Percentiles rank a stretch among this genome's conserved stretches.
These are phyloP conservation scores for Leccinum pellstonianum DNA, from an alignment of 768 basidiomycete species.

Conservation along the genomic window DNA sequence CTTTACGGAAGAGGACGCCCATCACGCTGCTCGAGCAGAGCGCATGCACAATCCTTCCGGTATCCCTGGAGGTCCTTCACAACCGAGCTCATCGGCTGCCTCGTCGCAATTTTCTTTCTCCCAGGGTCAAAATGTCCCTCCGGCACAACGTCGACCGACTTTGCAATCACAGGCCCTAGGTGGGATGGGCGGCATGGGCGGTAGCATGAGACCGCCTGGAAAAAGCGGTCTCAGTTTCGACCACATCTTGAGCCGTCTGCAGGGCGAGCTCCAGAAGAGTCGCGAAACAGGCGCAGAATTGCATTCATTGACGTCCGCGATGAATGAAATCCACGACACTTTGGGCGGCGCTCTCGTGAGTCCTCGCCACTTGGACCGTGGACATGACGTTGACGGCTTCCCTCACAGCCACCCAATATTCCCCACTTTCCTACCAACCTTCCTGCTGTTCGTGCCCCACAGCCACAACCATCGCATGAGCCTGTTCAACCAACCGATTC, in stretches of 20 bases:
- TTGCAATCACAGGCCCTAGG: slow-evolving; percentile 59
- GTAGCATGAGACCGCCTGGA: slow-evolving; percentile 66
- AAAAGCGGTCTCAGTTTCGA: slow-evolving; percentile 91
- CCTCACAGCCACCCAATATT: slow-evolving; percentile 53
- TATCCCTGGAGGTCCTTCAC: slow-evolving; percentile 31
- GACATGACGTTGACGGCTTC: slow-evolving; percentile 4
- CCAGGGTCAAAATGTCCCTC: slow-evolving; percentile 36
- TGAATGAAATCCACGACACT: slow-evolving; percentile 91
- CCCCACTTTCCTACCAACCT: slow-evolving; percentile 64
- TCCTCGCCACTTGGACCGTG: slow-evolving; percentile 11
- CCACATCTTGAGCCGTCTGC: slow-evolving; percentile 83
- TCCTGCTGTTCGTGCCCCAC: slow-evolving; percentile 59
- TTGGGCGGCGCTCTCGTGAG: slow-evolving; percentile 79
- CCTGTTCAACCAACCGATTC: slow-evolving; percentile 29
- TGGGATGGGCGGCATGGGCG: slow-evolving; percentile 77
- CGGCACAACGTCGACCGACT: slow-evolving; percentile 52
- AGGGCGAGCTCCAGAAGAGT: slow-evolving; percentile 93
- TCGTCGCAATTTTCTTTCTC: slow-evolving; percentile 43
- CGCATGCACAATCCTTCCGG: slow-evolving; percentile 51
- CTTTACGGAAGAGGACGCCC: slow-evolving; percentile 81
- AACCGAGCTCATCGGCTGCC: slow-evolving; percentile 33
- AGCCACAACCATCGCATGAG: slow-evolving; percentile 23
- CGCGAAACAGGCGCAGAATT: slow-evolving; percentile 90
- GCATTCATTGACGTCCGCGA: slow-evolving; percentile 67
- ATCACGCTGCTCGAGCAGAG: slow-evolving; percentile 67